phyloP scores from a whole-genome alignment of 1,284 basidiomycete species.

The Microbotryum silenes-acaulis region DNA sequence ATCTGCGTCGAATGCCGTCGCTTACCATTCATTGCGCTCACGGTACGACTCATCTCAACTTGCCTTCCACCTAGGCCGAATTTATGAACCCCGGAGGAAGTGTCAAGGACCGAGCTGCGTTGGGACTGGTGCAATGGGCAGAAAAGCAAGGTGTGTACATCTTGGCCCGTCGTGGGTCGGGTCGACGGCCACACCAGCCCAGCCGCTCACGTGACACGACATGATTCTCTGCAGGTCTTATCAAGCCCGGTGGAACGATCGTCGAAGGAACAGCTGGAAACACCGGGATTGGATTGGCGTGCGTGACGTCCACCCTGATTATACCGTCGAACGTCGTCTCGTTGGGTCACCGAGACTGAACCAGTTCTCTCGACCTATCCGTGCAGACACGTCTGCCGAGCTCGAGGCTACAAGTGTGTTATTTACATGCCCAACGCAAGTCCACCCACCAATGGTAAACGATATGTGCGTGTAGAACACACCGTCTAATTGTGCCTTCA shows the following conservation, averaged over 20 bases:
- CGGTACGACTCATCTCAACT: too few relatives aligned
- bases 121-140: conserved; percentile 81
- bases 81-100: conserved; percentile 99
- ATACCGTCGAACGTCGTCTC: neutral
- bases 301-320: too few relatives aligned
- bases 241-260: conserved; percentile 86
- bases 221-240: conserved; percentile 46
- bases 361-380: neutral
- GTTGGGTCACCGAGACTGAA: neutral
- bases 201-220: neutral
- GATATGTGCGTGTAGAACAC: too few relatives aligned
- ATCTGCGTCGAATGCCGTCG: too few relatives aligned
- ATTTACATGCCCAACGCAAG: conserved; percentile 94
- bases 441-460: neutral
- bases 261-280: conserved; percentile 99
- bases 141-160: conserved; percentile 70
- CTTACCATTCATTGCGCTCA: too few relatives aligned
- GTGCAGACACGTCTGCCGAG: conserved; percentile 62
- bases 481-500: too few relatives aligned
- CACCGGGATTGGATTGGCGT: conserved; percentile 53
- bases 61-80: conserved; percentile 45
- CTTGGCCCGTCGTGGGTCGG: conserved; percentile 17
- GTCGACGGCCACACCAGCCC: neutral
- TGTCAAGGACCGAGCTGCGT: conserved; percentile 94
- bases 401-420: conserved; percentile 92